Evolutionary conservation across 495 filamentous ascomycete genomes (phyloP).

Genomic region (Penicillium coprophilum): DNA sequence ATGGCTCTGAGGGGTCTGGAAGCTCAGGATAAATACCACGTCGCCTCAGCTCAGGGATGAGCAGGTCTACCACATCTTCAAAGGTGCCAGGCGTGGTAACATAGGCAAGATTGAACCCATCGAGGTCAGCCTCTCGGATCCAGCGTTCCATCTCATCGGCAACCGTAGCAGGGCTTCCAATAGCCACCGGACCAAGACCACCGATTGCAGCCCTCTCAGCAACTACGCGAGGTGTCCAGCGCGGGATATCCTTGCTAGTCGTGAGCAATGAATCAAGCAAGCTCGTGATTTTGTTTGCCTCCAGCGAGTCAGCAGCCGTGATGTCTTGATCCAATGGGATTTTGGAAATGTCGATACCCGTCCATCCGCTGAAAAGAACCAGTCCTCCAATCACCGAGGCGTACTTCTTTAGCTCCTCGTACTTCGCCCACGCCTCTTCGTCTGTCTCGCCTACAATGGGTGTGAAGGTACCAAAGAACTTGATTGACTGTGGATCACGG

Average conservation of each 20-base stretch:
- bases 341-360: conserved; percentile 60
- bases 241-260: conserved; percentile 48
- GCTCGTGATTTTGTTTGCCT: conserved; percentile 53
- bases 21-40: conserved; percentile 49
- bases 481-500: conserved; percentile 55
- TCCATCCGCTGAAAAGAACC: conserved; percentile 61
- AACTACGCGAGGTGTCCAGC: conserved; percentile 53
- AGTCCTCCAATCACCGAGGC: conserved; percentile 56
- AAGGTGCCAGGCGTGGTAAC: conserved; percentile 61
- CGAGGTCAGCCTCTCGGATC: conserved; percentile 58
- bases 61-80: conserved; percentile 59
- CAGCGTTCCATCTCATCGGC: conserved; percentile 61
- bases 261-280: conserved; percentile 52
- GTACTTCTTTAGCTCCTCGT: conserved; percentile 51
- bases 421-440: conserved; percentile 55
- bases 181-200: conserved; percentile 51
- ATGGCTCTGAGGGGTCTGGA: conserved; percentile 35
- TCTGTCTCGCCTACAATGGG: conserved; percentile 57
- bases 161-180: conserved; percentile 55
- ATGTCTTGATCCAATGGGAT: conserved; percentile 58
- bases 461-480: conserved; percentile 60
- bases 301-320: conserved; percentile 49
- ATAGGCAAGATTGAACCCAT: conserved; percentile 58
- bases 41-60: conserved; percentile 58
- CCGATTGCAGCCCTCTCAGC: conserved; percentile 60